phyloP scores from a whole-genome alignment of 805 yeast genomes.

The Jamesozyma gamospora region DNA sequence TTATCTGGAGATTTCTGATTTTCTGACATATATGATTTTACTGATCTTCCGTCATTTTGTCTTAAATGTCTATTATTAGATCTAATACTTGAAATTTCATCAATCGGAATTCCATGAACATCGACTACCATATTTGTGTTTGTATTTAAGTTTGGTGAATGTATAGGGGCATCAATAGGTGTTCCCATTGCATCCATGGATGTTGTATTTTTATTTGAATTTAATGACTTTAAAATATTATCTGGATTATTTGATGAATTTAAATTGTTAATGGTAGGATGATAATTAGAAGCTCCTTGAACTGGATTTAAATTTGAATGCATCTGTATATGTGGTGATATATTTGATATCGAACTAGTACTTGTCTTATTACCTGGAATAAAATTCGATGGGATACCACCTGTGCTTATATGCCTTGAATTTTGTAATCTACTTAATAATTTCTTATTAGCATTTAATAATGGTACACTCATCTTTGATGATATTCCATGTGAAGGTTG shows the following conservation, averaged over 20 bases:
- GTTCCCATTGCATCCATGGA: background rate
- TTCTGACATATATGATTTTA: constrained; percentile 17
- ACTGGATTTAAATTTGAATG: background rate
- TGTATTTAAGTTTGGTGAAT: constrained; percentile 2
- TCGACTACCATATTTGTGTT: constrained; percentile 4
- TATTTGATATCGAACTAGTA: background rate
- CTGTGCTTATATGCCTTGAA: constrained; percentile 27
- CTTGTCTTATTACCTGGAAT: background rate
- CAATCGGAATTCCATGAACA: constrained; percentile 4
- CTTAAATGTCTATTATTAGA: constrained; percentile 6
- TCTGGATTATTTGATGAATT: constrained; percentile 9
- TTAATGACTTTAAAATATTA: constrained; percentile 1
- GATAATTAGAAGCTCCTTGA: background rate
- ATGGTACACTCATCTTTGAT: constrained; percentile 27
- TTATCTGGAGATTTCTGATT: constrained; percentile 22
- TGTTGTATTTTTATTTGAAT: background rate
- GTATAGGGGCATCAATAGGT: background rate
- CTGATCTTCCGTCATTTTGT: constrained; percentile 17
- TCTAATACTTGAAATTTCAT: constrained; percentile 15
- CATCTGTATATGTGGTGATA: background rate
- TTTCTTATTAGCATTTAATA: constrained; percentile 21
- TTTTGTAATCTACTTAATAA: constrained; percentile 20
- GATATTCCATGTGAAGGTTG: constrained; percentile 17
- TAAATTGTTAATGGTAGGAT: background rate
- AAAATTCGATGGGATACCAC: constrained; percentile 18